Base-by-base conservation (phyloP, 2,329 filamentous ascomycete genomes). In the Amphichorda felina region DNA sequence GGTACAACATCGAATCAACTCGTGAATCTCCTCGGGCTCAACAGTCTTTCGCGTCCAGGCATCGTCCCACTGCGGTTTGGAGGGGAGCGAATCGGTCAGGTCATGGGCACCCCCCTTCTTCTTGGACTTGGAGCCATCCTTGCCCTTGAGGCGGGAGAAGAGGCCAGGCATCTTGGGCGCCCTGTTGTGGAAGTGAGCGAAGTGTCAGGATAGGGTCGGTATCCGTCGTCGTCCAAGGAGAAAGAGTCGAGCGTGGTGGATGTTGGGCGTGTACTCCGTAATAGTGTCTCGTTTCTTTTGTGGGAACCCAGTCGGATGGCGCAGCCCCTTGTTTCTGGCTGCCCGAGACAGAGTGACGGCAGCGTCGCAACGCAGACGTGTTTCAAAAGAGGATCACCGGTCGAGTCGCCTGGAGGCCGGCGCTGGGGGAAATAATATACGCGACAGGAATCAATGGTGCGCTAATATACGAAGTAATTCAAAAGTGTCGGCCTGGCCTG, bases 11-110 rank as follows among this genome's bases (percentile, higher is more conserved):
- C 79, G 74, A 35, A 96, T 68, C 42, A 98, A 64, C 53, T 94
- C 87, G 50, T 88, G 80, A 33, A 98, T 79, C 62, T 98, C 91
- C 45, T 94, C 86, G 5, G 88, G 82, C 36, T 85, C 80, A 45
- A 98, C 79, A 32, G 79, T 75, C 37, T 72, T 83, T 51, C 89
- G 81, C 42, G 77, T 71, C 75, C 87, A 98, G 43, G 86, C 82
- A 56, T 95, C 83, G 41, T 85, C 82, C 82, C 86, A 95, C 57
- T 72, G 73, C 38, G 82, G 83, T 60, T 87, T 86, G 41, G 68
- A 60, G 26, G 78, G 74, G 18, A 66, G 60, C 43, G 69, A 61
- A 40, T 72, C 58, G 34, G 65, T 54, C 13, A 63, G 55, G 36
- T 68, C 57, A 43, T 70, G 60, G 42, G 67, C 59, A 37, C 64